Base-by-base conservation (phyloP, 768 basidiomycete species). In the Wakefieldia striispora region DNA sequence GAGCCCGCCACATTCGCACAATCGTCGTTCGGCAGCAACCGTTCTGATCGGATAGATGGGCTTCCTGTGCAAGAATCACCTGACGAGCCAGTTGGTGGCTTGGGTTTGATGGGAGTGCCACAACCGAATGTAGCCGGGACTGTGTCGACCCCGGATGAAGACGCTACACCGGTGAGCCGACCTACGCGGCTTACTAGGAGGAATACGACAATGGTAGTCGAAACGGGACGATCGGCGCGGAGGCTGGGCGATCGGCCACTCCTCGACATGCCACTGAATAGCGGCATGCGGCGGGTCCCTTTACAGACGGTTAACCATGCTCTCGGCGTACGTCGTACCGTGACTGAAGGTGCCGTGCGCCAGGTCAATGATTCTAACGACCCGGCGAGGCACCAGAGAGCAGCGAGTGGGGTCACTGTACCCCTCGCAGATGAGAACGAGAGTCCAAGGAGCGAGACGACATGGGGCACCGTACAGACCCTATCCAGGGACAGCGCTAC, bases 391-490 rank as follows among this genome's bases (percentile, higher is more conserved):
- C 43, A 24, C 11, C 54, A 41, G 19, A 56, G 56, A 35, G 33
- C 26, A 20, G 39, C 33, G 44, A 56, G 40, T 6, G 57, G 55
- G 14, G 26, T 57, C 11, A 48, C 38, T 36, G 50, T 23, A 14
- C 57, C 65, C 1, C 53, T 63, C n/a, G 43, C 41, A 0, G 44
- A 47, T 5, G 61, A 54, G 47, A 21, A 51, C 41, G 65, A 63
- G 20, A 69, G 66, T 9, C 67, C 66, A 10, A 56, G 66, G 45
- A 69, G 66, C 50, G 66, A 63, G 50, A 68, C 68, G 16, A 70
- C 69, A 2, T 70, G 69, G 69, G 69, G 69, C 34, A 70, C 69
- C n/a, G 58, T 68, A 2, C 60, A 55, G 6, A 61, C 70, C 3
- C 45, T 56, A 14, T 57, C 65, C 56, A 20, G 36, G 31, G 44